phyloP scores from a whole-genome alignment of 805 yeast genomes.

The Lipomyces chichibuensis region DNA sequence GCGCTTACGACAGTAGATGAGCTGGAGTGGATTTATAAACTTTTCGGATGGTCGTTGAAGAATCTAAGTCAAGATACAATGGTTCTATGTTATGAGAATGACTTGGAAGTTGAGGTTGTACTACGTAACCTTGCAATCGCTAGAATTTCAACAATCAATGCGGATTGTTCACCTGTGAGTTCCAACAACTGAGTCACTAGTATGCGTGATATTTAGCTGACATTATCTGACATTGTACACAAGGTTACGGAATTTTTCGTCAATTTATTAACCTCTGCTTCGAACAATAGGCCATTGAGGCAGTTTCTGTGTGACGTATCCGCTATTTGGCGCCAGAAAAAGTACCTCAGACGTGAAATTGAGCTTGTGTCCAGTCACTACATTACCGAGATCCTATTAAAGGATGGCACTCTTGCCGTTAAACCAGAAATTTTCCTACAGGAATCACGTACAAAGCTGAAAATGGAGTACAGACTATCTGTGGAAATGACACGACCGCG shows the following conservation, averaged over 20 bases:
- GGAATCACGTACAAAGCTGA: conserved; percentile 10
- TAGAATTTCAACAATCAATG: background rate
- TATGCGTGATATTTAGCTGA: background rate
- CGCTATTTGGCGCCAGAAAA: background rate
- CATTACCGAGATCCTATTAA: conserved; percentile 9
- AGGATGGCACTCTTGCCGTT: background rate
- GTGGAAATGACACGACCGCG: background rate
- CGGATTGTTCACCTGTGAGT: conserved; percentile 16
- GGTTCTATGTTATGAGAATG: conserved; percentile 9
- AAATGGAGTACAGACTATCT: conserved; percentile 7
- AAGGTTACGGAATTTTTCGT: conserved; percentile 17
- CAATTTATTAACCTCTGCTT: background rate
- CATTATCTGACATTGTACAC: background rate
- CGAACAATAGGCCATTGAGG: background rate
- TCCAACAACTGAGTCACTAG: background rate
- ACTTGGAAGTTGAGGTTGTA: conserved; percentile 8
- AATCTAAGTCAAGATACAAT: conserved; percentile 3
- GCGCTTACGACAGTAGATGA: conserved; percentile 3
- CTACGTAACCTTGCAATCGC: background rate
- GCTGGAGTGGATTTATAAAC: conserved; percentile 6
- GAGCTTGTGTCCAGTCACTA: conserved; percentile 18
- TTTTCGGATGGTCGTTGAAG: conserved; percentile 24
- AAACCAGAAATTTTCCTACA: conserved; percentile 15
- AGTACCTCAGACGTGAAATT: conserved; percentile 8
- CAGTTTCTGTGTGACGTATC: conserved; percentile 8